A percentile compares a stretch with the other conserved stretches of the same genome.
phyloP scores from a whole-genome alignment of 495 filamentous ascomycete genomes.

The Usnea hakonensis region DNA sequence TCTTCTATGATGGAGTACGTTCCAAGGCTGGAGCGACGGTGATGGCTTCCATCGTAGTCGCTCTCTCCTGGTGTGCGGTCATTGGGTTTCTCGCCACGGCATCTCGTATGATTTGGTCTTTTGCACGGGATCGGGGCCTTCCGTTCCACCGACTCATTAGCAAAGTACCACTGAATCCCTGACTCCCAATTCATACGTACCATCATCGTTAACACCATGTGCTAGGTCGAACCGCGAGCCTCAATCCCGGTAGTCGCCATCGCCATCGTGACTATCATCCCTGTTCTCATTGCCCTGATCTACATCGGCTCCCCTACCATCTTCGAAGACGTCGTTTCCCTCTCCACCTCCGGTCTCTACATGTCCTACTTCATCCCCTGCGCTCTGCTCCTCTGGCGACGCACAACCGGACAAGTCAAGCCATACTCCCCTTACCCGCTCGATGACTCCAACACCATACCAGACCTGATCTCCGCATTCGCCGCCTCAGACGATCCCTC shows the following conservation, averaged over 20 bases:
- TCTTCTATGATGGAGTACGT: conserved; percentile 37
- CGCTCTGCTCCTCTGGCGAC: conserved; percentile 39
- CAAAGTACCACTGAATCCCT: conserved; percentile 31
- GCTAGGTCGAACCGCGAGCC: conserved; percentile 41
- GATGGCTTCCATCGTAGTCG: conserved; percentile 37
- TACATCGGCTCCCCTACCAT: conserved; percentile 46
- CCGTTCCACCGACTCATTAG: conserved; percentile 46
- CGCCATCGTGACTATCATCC: conserved; percentile 36
- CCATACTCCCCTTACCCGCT: conserved; percentile 34
- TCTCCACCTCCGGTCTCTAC: conserved; percentile 36
- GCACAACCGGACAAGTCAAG: conserved; percentile 30
- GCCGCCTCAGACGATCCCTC: neutral
- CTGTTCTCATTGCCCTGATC: conserved; percentile 41
- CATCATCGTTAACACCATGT: neutral
- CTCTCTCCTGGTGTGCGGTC: conserved; percentile 27
- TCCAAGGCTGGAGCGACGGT: conserved; percentile 34
- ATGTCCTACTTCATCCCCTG: conserved; percentile 47
- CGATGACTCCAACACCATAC: conserved; percentile 1
- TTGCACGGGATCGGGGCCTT: conserved; percentile 46
- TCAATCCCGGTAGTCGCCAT: conserved; percentile 47
- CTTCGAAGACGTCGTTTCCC: conserved; percentile 41
- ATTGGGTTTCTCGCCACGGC: conserved; percentile 41
- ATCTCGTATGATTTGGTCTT: conserved; percentile 48
- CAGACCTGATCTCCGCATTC: neutral
- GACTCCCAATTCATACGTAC: neutral